Evolutionary conservation across 306 rosid genomes (phyloP), one percentile per base, ranked within the genome.

Genomic region (Hippophae rhamnoides): DNA sequence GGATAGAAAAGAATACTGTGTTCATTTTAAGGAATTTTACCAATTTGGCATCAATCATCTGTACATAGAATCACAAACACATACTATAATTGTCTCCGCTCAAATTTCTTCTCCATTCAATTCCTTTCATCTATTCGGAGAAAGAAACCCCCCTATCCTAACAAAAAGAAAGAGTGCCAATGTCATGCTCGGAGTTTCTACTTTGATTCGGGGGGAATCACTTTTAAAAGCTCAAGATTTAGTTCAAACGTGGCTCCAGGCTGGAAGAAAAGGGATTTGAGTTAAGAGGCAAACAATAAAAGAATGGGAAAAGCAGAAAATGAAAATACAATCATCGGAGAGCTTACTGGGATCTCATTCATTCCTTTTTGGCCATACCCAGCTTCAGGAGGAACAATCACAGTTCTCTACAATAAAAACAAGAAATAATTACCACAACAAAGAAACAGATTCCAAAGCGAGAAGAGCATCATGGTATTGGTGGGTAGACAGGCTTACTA

Each of bases 171-270:
- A 31, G 38, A 0, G 38, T 4, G 38, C 5, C 3, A 31, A 31
- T 0, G 38, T 31, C 5, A 31, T 31, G 38, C 38, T 3, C 6
- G n/a, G 53, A 6, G 6, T 49, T 12, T 6, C 53, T 75, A 71
- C 57, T 75, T 72, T 62, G 64, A 27, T 58, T 82, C 74, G 57
- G 86, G 57, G 13, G 72, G 72, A 59, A 63, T 56, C 54, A 86
- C 73, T 82, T 84, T 72, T 71, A 86, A 74, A 73, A 92, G 95
- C 81, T 86, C 99, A 61, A 88, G 52, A 71, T 88, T 92, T 40
- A 92, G 78, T 64, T 92, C 82, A 75, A 88, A 88, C 23, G 95
- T 82, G 47, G 94, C 93, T 68, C 95, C 99, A 74, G 95, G 94
- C 98, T 87, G 95, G 81, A 74, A 69, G 72, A 47, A 47, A 9